These are phyloP conservation scores for Aphanoascus verrucosus DNA, from an alignment of 2,329 filamentous ascomycete genomes.

Conservation along the genomic window DNA sequence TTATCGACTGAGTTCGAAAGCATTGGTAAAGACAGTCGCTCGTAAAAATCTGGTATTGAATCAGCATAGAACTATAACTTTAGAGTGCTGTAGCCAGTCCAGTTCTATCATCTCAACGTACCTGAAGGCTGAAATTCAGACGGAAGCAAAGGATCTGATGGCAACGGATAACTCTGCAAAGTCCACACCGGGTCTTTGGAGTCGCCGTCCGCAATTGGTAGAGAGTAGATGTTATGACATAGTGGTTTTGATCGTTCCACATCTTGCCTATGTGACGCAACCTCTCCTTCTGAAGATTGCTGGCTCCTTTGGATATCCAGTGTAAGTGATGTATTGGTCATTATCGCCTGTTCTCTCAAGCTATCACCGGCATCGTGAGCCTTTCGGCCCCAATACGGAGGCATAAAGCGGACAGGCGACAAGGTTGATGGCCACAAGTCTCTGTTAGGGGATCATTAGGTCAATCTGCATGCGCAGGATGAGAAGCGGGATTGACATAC, in stretches of 20 bases:
- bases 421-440: constrained; percentile 11
- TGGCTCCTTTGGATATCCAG: neutral
- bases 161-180: constrained; percentile 8
- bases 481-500: neutral
- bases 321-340: neutral
- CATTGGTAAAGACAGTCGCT: neutral
- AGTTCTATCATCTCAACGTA: neutral
- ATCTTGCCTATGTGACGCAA: neutral
- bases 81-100: no score
- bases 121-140: constrained; percentile 9
- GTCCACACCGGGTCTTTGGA: constrained; percentile 10
- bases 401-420: constrained; percentile 9
- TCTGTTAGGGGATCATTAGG: neutral
- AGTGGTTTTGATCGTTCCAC: neutral
- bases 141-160: constrained; percentile 8
- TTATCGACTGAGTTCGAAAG: neutral
- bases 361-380: neutral
- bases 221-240: constrained; percentile 13
- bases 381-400: constrained; percentile 5
- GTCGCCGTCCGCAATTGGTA: constrained; percentile 6
- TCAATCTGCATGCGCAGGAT: neutral
- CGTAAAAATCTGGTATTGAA: neutral
- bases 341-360: neutral
- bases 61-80: neutral
- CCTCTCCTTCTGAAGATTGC: neutral